Conservation (phyloP, 139 green algal species). For the Yamagishiella unicocca region DNA sequence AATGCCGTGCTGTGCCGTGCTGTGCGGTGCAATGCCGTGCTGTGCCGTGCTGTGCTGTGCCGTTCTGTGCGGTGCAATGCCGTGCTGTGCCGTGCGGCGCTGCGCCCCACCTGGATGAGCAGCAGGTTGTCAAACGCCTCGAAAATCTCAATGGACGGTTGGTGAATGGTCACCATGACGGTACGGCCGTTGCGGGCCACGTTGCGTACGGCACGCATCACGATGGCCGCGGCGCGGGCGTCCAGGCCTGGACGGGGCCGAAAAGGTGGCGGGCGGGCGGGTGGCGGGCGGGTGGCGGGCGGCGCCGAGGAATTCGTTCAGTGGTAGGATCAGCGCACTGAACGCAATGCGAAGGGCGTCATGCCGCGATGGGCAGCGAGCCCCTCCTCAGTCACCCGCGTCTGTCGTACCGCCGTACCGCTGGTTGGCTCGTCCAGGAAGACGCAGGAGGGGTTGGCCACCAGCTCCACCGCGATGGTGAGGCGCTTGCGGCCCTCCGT, state of each 20-base stretch:
- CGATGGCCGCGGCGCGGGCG: constrained; percentile 85
- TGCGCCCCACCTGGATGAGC: constrained; percentile 78
- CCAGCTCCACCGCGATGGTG: constrained; percentile 94
- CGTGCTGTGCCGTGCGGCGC: too few relatives aligned
- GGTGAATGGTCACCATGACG: constrained; percentile 94
- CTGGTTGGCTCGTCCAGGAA: constrained; percentile 75
- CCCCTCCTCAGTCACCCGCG: too few relatives aligned
- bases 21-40: too few relatives aligned
- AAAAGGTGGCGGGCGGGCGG: background rate
- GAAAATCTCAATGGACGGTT: constrained; percentile 88
- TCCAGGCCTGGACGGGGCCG: constrained; percentile 78
- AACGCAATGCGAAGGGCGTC: too few relatives aligned
- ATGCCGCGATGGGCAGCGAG: too few relatives aligned
- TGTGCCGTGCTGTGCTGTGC: too few relatives aligned
- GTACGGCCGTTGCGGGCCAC: constrained; percentile 84
- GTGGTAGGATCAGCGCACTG: too few relatives aligned
- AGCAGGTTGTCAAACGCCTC: constrained; percentile 86
- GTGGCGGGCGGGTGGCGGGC: background rate
- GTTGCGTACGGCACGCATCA: constrained; percentile 89
- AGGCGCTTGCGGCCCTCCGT: constrained; percentile 93
- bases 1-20: too few relatives aligned
- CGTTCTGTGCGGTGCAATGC: too few relatives aligned
- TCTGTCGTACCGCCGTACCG: too few relatives aligned
- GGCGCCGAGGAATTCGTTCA: too few relatives aligned
- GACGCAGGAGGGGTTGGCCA: constrained; percentile 80